phyloP scores from a whole-genome alignment of 106 monocot species.

The Dendrobium officinale region DNA sequence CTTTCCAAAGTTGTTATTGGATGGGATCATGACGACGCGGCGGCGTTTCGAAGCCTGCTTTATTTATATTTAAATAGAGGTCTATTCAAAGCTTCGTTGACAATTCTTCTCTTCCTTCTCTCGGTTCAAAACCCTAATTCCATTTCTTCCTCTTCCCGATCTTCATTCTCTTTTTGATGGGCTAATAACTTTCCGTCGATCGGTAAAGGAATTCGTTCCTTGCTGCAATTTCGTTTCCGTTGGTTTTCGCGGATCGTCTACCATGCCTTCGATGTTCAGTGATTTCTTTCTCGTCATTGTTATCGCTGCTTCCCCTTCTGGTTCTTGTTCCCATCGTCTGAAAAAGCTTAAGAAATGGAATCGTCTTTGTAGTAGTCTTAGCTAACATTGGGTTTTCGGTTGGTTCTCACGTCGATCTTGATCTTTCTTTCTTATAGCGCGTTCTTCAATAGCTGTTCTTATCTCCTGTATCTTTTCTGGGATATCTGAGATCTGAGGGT shows the following conservation, averaged over 20 bases:
- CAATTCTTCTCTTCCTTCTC: too few relatives aligned
- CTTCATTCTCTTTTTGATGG: neutral
- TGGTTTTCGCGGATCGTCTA: neutral
- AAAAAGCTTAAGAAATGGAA: neutral
- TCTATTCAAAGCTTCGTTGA: neutral
- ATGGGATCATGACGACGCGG: neutral
- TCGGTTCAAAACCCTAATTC: neutral
- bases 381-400: neutral
- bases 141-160: neutral
- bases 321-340: slow-evolving; percentile 3
- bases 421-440: neutral
- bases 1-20: neutral
- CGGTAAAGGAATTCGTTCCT: neutral
- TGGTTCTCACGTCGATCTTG: neutral
- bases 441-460: neutral
- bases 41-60: neutral
- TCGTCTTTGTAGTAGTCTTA: neutral
- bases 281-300: neutral
- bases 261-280: neutral
- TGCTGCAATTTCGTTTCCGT: neutral
- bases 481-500: neutral
- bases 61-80: neutral
- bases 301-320: neutral
- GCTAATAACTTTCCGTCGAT: neutral
- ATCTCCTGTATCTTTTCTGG: neutral